Base-by-base conservation (phyloP, 345 rosid genomes). In the Acer saccharum region DNA sequence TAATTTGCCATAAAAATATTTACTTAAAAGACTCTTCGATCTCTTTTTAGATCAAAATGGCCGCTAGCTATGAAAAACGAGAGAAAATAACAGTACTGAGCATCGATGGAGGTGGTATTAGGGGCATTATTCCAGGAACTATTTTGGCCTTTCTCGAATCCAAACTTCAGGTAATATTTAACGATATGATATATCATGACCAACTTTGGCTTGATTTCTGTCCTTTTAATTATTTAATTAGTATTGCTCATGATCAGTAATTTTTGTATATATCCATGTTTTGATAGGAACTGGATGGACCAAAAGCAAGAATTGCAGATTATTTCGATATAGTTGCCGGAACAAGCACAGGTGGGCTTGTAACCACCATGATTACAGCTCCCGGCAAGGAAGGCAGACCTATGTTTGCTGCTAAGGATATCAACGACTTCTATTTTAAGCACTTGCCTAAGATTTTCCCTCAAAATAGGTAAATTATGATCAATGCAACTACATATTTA, bases 21-120 rank as follows among this genome's bases (percentile, higher is more conserved):
- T 35, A 35, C 39, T 35, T 35, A 35, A 35, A 35, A 35, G 35
- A 35, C 6, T 35, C 39, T 35, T 4, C 39, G 39, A 35, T 35
- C 39, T 35, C 39, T 35, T 35, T 35, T 35, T 4, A 35, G 39
- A 35, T 0, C 39, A 35, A 32, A 32, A 82, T 78, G 80, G 82
- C 50, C 1, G 39, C 35, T 9, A 29, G 32, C 61, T 23, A 8
- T 16, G 69, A 11, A 29, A 75, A 71, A 43, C 23, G 78, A 61
- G 75, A 68, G 4, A 29, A 71, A n/a, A 66, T 58, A 3, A 76
- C 79, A 3, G 68, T 80, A 2, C 55, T 78, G 11, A 65, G 77
- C 72, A 72, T 78, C 7, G 81, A 78, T 43, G 81, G 81, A 52
- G 81, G 81, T 52, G 83, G 83, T 18, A 71, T 80, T 10, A 70